Base-by-base conservation (phyloP, 305 asterid species). In the Solanum hybrid region DNA sequence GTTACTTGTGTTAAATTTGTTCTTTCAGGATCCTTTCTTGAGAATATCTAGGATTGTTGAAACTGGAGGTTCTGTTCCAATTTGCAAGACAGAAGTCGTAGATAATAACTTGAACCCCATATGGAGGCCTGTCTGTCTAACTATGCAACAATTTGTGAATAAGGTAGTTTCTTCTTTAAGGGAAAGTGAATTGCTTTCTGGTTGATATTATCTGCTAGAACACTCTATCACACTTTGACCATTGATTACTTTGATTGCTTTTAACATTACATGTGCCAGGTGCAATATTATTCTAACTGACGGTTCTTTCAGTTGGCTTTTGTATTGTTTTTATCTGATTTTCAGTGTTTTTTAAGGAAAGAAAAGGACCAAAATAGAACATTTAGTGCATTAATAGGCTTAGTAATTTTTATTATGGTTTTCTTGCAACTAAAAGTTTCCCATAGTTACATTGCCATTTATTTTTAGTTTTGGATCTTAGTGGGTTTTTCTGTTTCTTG, bases 1-100 rank as follows among this genome's bases (percentile, higher is more conserved):
- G 78, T 10, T 64, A 5, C 73, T 85, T 89, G 38, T 72, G 71
- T 60, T 90, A 37, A 75, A 22, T 36, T 91, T 35, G 73, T 82
- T 88, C 56, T 89, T 94, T 38, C 93, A 96, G 99, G 99, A 96
- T 91, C 98, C 99, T 85, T 96, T 96, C 92, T 93, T 96, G 86
- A 94, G 95, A 94, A 94, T 96, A 92, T 95, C 98, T 32, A 95
- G 96, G 91, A 80, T 90, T 66, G 90, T 91, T 88, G 99, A 96
- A 91, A 89, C 72, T 66, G 98, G 98, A 84, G 91, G 90, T 78
- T 92, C 86, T 77, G 90, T 95, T 90, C 98, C 97, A 71, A 94
- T 95, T 91, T 94, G 96, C 93, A 96, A 95, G 93, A 95, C 98
- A 2, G 97, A 96, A 92, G 97, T 93, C 89, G 93, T 95, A 91